These are phyloP conservation scores for Colletotrichum abscissum DNA, from an alignment of 2,329 filamentous ascomycete genomes.

Conservation along the genomic window DNA sequence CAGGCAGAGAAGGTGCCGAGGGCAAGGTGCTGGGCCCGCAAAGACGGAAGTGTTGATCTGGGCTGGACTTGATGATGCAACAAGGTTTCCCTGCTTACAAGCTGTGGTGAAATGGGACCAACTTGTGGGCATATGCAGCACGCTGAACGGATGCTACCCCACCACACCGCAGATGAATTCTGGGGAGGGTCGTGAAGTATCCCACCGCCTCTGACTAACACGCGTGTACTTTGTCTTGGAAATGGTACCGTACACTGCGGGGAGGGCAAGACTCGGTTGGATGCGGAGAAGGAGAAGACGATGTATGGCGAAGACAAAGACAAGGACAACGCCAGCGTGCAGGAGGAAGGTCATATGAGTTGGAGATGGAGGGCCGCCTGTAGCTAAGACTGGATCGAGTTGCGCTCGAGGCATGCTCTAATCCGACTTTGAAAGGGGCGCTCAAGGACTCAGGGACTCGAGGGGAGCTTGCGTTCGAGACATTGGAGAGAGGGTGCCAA, in stretches of 20 bases:
- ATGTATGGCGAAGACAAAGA: background rate
- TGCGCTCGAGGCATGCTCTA: conserved; percentile 1
- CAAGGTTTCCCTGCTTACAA: conserved; percentile 22
- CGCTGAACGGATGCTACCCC: conserved; percentile 20
- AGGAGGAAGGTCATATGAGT: conserved; percentile 12
- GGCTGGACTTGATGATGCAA: conserved; percentile 27
- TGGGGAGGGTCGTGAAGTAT: conserved; percentile 2
- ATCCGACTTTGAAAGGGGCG: background rate
- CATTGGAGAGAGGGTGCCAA: background rate
- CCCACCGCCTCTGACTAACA: conserved; percentile 4
- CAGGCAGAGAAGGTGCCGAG: background rate
- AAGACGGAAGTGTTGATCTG: conserved; percentile 14
- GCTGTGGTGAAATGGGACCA: conserved; percentile 7
- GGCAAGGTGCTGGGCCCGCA: conserved; percentile 8
- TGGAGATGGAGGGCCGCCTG: conserved; percentile 9
- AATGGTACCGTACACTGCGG: background rate
- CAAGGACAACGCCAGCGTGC: background rate
- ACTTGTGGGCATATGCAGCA: conserved; percentile 20
- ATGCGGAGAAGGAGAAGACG: background rate
- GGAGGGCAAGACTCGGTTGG: background rate
- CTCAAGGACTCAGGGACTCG: background rate
- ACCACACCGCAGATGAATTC: background rate
- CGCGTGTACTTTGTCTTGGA: background rate
- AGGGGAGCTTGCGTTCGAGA: background rate
- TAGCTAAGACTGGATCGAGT: conserved; percentile 2